phyloP scores from a whole-genome alignment of 2,329 filamentous ascomycete species.

The Nigrospora sphaerica region DNA sequence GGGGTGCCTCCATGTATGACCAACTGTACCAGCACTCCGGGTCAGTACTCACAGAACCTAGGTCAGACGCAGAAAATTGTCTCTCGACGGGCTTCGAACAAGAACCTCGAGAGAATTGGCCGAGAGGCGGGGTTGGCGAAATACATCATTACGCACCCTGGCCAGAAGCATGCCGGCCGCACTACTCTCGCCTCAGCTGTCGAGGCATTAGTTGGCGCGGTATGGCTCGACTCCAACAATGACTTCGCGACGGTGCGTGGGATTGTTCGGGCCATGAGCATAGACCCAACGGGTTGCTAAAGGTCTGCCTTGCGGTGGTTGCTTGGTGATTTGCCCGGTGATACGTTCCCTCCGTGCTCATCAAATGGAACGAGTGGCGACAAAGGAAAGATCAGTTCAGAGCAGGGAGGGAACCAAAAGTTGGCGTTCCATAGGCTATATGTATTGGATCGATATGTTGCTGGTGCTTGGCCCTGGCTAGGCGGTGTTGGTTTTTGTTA shows the following conservation, averaged over 20 bases:
- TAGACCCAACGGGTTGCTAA: not conserved
- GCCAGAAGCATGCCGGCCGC: not conserved
- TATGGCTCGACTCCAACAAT: not conserved
- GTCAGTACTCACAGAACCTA: not conserved
- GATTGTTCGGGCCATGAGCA: not conserved
- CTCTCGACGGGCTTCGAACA: not conserved
- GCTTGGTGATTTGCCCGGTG: not conserved
- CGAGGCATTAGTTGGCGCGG: not conserved
- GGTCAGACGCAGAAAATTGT: not conserved
- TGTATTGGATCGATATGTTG: not conserved
- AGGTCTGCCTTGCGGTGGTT: not conserved
- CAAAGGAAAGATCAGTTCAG: not conserved
- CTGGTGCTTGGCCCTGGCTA: no score
- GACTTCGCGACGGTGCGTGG: not conserved
- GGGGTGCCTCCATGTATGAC: not conserved
- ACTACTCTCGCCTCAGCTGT: not conserved
- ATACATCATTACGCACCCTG: not conserved
- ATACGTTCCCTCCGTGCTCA: not conserved
- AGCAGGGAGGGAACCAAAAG: not conserved
- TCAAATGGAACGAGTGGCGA: not conserved
- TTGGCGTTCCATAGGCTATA: not conserved
- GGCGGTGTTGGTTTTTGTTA: no score
- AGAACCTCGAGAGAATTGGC: not conserved
- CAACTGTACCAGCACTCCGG: not conserved
- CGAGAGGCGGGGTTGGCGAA: not conserved